These are phyloP conservation scores for Dinochytrium kinnereticum DNA, from an alignment of 371 early-diverging fungal genomes.

Conservation along the genomic window DNA sequence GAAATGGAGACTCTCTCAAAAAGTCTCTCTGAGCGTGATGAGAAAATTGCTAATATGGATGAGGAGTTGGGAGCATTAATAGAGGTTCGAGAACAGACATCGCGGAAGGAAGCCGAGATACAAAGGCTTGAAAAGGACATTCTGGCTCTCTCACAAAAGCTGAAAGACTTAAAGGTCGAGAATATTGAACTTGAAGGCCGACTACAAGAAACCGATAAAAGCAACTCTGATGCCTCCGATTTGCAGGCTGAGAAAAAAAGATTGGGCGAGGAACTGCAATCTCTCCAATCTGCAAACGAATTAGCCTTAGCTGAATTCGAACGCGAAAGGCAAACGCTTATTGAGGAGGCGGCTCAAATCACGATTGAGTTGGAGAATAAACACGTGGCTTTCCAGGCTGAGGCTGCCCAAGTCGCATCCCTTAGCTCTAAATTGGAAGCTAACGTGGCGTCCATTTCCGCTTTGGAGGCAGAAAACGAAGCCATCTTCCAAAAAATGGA, in stretches of 20 bases:
- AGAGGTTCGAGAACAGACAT: background rate
- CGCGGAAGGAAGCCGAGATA: background rate
- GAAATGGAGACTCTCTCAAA: background rate
- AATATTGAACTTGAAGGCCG: background rate
- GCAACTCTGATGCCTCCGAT: background rate
- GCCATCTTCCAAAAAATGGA: no score
- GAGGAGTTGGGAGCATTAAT: background rate
- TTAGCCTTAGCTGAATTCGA: background rate
- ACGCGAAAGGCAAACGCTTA: background rate
- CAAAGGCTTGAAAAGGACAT: background rate
- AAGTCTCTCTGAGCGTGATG: background rate
- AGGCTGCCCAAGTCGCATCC: background rate
- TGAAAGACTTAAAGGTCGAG: background rate
- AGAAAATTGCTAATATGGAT: background rate
- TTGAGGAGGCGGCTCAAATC: background rate
- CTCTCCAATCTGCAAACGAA: background rate
- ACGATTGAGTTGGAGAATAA: background rate
- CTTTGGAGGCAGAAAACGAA: no score
- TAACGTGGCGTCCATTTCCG: background rate
- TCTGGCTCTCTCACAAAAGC: background rate
- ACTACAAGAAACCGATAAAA: background rate
- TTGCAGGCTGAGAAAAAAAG: background rate
- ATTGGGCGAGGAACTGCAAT: background rate
- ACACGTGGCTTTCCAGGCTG: background rate
- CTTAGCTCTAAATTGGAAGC: background rate